Percentiles rank a stretch among this genome's conserved stretches.
These are phyloP conservation scores for Tricholoma hemisulphureum DNA, from an alignment of 768 basidiomycete genomes.

Conservation along the genomic window DNA sequence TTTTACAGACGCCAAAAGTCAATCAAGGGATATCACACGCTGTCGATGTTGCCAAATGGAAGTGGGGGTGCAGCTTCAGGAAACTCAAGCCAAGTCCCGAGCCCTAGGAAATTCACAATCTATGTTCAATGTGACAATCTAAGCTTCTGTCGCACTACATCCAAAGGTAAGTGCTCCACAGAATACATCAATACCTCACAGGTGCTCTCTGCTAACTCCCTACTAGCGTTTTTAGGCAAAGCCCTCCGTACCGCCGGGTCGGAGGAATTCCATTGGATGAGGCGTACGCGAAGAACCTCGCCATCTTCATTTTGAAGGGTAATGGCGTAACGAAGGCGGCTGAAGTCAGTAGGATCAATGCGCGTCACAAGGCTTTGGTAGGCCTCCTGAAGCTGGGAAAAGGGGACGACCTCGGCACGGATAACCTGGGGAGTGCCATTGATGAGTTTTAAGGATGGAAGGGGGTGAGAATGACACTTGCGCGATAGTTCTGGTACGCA, in stretches of 20 bases:
- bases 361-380: slow-evolving; percentile 4
- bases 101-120: background rate
- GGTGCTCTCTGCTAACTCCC: background rate
- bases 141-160: background rate
- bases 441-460: background rate
- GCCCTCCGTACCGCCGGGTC: background rate
- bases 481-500: slow-evolving; percentile 7
- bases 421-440: slow-evolving; percentile 1
- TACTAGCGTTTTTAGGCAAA: background rate
- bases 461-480: background rate
- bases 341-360: slow-evolving; percentile 13
- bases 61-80: no score
- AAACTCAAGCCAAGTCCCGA: no score
- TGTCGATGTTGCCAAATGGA: no score
- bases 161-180: background rate
- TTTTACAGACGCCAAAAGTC: no score
- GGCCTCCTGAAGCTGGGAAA: background rate
- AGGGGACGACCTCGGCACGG: background rate
- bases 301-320: slow-evolving; percentile 3
- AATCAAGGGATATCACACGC: no score
- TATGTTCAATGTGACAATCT: background rate
- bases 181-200: background rate
- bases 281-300: slow-evolving; percentile 5
- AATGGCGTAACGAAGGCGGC: slow-evolving; percentile 7
- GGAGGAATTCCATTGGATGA: slow-evolving; percentile 9